Percentiles rank a stretch among this genome's conserved stretches.
Evolutionary conservation across 106 monocot species (phyloP).

Genomic region (Gastrodia elata): DNA sequence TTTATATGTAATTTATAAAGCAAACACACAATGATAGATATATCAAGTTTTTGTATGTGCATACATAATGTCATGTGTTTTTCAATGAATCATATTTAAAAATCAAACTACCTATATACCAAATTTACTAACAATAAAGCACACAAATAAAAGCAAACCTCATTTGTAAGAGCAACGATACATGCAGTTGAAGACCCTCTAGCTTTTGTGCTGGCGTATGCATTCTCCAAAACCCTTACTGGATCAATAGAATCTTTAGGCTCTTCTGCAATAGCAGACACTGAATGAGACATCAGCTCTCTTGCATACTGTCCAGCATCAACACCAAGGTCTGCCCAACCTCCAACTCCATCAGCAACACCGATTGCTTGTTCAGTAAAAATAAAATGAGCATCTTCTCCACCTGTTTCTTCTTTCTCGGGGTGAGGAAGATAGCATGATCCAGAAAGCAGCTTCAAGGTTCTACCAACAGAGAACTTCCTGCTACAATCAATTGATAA

Average conservation of each 20-base stretch:
- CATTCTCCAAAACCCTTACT: conserved; percentile 75
- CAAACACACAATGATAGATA: neutral
- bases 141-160: conserved; percentile 34
- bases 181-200: conserved; percentile 95
- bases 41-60: neutral
- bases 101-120: neutral
- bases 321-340: conserved; percentile 94
- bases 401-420: conserved; percentile 89
- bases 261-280: conserved; percentile 70
- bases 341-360: conserved; percentile 98
- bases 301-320: conserved; percentile 81
- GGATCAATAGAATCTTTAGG: conserved; percentile 88
- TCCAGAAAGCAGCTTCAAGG: conserved; percentile 70
- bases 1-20: neutral
- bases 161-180: conserved; percentile 74
- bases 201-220: conserved; percentile 80
- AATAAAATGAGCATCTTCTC: conserved; percentile 97
- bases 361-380: conserved; percentile 82
- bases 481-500: conserved; percentile 20
- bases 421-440: conserved; percentile 95
- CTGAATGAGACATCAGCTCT: conserved; percentile 84
- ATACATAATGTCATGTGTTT: neutral
- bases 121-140: neutral
- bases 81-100: neutral
- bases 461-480: conserved; percentile 33